Evolutionary conservation across 2,329 filamentous ascomycete species (phyloP).

Genomic region (Hypoxylon sp.): DNA sequence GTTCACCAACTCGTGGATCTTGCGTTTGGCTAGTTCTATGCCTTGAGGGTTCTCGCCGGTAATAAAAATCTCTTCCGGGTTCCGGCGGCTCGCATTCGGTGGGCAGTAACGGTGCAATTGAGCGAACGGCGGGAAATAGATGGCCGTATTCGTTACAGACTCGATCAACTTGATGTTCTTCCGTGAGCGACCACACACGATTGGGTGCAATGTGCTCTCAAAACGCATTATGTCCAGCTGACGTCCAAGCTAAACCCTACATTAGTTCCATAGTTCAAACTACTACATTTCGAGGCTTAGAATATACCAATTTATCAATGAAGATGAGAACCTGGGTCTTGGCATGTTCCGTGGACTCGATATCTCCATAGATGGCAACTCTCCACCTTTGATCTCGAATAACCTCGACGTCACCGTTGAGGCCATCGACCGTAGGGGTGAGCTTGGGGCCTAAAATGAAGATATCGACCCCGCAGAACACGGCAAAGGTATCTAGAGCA

Average conservation of each 20-base stretch:
- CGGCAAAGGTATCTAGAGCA: conserved; percentile 88
- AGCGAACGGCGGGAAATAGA: conserved; percentile 97
- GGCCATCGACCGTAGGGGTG: conserved; percentile 80
- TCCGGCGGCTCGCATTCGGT: conserved; percentile 82
- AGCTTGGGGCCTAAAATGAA: conserved; percentile 94
- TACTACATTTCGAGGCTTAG: conserved; percentile 12
- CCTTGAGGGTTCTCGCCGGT: conserved; percentile 89
- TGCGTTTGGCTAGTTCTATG: conserved; percentile 90
- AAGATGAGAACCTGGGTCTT: conserved; percentile 97
- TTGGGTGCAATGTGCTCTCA: conserved; percentile 79
- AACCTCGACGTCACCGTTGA: conserved; percentile 84
- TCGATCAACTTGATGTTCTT: conserved; percentile 99
- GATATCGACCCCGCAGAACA: conserved; percentile 94
- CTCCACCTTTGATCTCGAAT: conserved; percentile 92
- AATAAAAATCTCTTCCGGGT: conserved; percentile 93
- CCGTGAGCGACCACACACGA: conserved; percentile 92
- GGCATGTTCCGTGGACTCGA: conserved; percentile 94
- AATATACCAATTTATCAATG: conserved; percentile 90
- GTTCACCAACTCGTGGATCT: conserved; percentile 86
- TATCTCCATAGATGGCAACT: conserved; percentile 94
- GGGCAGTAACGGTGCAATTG: conserved; percentile 92
- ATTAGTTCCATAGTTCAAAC: conserved; percentile 40
- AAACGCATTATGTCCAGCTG: conserved; percentile 53
- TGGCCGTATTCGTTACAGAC: conserved; percentile 93
- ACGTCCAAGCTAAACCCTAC: conserved; percentile 50